These are phyloP conservation scores for Aspergillus intermedius DNA, from an alignment of 2,329 filamentous ascomycete genomes.

Conservation along the genomic window DNA sequence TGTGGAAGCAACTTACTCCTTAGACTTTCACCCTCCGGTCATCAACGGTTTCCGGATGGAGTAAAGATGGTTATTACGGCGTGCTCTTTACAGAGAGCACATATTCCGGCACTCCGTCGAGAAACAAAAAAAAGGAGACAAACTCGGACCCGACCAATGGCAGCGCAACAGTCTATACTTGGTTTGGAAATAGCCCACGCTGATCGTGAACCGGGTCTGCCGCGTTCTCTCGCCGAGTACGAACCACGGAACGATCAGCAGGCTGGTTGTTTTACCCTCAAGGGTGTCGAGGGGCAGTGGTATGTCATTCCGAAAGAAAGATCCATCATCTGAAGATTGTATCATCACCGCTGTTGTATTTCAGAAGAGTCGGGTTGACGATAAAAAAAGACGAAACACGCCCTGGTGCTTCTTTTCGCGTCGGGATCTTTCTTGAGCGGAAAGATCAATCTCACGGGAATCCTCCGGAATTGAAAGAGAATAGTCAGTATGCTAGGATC, in stretches of 20 bases:
- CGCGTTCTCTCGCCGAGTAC: background rate
- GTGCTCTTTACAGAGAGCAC: too few relatives aligned
- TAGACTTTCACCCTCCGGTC: background rate
- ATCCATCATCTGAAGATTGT: background rate
- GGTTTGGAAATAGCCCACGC: background rate
- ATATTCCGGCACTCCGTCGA: too few relatives aligned
- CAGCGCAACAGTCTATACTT: background rate
- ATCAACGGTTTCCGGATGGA: background rate
- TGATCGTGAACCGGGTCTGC: background rate
- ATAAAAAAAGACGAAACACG: background rate
- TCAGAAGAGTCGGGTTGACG: background rate
- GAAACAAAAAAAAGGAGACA: background rate
- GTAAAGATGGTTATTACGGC: background rate
- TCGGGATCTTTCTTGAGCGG: background rate
- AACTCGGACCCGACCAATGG: background rate
- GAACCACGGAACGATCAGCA: background rate
- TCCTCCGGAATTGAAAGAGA: background rate
- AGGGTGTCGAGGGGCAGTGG: background rate
- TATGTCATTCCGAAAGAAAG: background rate
- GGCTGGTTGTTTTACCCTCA: background rate
- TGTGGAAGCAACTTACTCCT: background rate
- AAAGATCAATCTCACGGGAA: background rate
- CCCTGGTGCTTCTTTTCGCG: background rate
- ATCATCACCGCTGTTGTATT: background rate
- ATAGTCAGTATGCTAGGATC: background rate